These are phyloP conservation scores for Pachyrhizus erosus DNA, from an alignment of 306 rosid genomes.

Conservation along the genomic window DNA sequence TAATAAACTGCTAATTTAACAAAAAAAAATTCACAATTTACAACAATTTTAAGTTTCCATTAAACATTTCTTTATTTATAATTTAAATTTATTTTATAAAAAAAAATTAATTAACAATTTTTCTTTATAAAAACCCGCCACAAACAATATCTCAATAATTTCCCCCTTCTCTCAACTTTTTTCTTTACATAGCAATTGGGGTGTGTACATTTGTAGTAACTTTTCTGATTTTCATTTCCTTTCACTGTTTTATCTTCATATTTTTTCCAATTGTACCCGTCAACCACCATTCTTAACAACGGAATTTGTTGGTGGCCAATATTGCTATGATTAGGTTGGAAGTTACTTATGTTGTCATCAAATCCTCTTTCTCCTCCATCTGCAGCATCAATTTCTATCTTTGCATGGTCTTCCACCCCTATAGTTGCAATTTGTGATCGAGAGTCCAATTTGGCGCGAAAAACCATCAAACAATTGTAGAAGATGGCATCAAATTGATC, in stretches of 20 bases:
- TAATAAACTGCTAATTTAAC: too few relatives aligned
- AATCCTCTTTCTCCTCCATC: slow-evolving; percentile 22
- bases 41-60: too few relatives aligned
- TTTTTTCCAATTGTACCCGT: slow-evolving; percentile 83
- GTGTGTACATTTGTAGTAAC: slow-evolving; percentile 76
- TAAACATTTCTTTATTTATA: too few relatives aligned
- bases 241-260: slow-evolving; percentile 73
- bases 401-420: slow-evolving; percentile 16
- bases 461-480: slow-evolving; percentile 18
- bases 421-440: background rate
- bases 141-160: slow-evolving; percentile 63
- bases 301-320: slow-evolving; percentile 36
- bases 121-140: too few relatives aligned
- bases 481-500: slow-evolving; percentile 35
- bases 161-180: slow-evolving; percentile 76
- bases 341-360: background rate
- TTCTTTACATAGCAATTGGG: slow-evolving; percentile 75
- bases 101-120: too few relatives aligned
- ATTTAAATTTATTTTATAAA: too few relatives aligned
- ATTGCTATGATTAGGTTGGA: slow-evolving; percentile 38
- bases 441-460: slow-evolving; percentile 23
- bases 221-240: slow-evolving; percentile 70
- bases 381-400: slow-evolving; percentile 25
- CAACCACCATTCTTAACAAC: slow-evolving; percentile 59
- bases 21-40: too few relatives aligned